phyloP scores from a whole-genome alignment of 352 stramenopile species.

The Globisporangium paroecandrum region DNA sequence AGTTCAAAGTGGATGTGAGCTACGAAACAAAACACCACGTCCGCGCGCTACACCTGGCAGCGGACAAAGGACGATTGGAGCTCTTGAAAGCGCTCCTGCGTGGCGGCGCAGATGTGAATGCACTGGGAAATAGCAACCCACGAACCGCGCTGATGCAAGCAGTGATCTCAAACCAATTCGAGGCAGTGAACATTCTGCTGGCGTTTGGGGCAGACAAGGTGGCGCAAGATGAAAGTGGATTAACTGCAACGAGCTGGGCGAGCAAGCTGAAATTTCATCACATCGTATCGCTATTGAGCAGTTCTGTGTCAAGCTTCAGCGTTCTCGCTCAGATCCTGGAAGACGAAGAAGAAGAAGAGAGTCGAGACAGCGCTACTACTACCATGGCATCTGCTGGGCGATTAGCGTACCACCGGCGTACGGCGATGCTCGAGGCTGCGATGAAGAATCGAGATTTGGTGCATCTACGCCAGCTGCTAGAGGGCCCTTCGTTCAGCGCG shows the following conservation, averaged over 20 bases:
- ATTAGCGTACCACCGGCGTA: conserved; percentile 16
- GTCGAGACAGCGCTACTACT: conserved; percentile 2
- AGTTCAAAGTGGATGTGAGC: conserved; percentile 38
- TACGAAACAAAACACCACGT: conserved; percentile 35
- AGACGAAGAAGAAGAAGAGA: conserved; percentile 32
- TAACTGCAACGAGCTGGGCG: conserved; percentile 38
- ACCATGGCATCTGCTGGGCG: conserved; percentile 1
- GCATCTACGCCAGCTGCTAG: conserved; percentile 30
- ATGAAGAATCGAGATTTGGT: conserved; percentile 30
- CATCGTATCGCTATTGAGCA: conserved; percentile 33
- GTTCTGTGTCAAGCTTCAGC: conserved; percentile 16
- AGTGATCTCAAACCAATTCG: conserved; percentile 34
- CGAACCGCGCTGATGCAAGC: conserved; percentile 52
- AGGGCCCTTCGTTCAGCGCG: conserved; percentile 31
- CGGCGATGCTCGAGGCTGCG: conserved; percentile 32
- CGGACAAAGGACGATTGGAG: conserved; percentile 41
- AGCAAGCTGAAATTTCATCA: conserved; percentile 21
- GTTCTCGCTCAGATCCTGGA: conserved; percentile 37
- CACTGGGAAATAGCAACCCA: conserved; percentile 18
- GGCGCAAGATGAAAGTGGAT: conserved; percentile 21
- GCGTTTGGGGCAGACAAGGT: conserved; percentile 36
- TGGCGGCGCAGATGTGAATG: conserved; percentile 34
- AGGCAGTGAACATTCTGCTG: conserved; percentile 35
- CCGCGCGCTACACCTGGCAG: conserved; percentile 39
- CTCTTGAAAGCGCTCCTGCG: conserved; percentile 41